Conservation (phyloP, 192 early-diverging fungal genomes). For the Linnemannia exigua region DNA sequence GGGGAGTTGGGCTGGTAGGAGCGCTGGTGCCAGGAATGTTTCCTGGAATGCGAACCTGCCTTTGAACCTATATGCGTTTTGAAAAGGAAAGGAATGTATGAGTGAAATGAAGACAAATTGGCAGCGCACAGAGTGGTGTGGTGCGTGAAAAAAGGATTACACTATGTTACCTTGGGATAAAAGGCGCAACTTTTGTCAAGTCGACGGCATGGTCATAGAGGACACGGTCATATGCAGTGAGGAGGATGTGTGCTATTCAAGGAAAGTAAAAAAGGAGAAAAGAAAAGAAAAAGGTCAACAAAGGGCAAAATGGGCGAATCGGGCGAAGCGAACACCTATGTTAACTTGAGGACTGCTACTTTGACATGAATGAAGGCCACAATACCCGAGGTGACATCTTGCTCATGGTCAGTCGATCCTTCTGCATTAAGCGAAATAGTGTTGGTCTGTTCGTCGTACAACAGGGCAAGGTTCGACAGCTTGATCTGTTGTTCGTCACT, state of each 20-base stretch:
- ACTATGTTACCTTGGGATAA: slow-evolving; percentile 30
- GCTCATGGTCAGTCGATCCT: slow-evolving; percentile 26
- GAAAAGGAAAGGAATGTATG: not conserved
- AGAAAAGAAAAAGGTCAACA: not conserved
- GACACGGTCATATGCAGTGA: slow-evolving; percentile 44
- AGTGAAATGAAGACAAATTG: not conserved
- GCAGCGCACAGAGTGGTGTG: no score
- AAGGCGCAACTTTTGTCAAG: not conserved
- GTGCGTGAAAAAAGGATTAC: not conserved
- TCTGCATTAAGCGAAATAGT: slow-evolving; percentile 33
- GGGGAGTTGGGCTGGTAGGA: slow-evolving; percentile 32
- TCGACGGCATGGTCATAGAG: slow-evolving; percentile 37
- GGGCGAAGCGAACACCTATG: no score
- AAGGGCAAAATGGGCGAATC: no score
- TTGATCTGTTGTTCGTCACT: slow-evolving; percentile 1
- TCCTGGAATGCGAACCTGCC: slow-evolving; percentile 43
- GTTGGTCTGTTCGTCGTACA: slow-evolving; percentile 35
- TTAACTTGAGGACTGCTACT: no score
- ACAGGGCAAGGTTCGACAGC: slow-evolving; percentile 16
- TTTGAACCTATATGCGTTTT: slow-evolving; percentile 14
- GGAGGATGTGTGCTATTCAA: slow-evolving; percentile 24
- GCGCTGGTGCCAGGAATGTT: slow-evolving; percentile 26
- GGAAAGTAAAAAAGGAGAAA: no score
- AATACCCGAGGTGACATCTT: slow-evolving; percentile 33
- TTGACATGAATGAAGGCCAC: no score